Conservation (phyloP, 176 grass and related monocot species). For the Bromus sterilis region DNA sequence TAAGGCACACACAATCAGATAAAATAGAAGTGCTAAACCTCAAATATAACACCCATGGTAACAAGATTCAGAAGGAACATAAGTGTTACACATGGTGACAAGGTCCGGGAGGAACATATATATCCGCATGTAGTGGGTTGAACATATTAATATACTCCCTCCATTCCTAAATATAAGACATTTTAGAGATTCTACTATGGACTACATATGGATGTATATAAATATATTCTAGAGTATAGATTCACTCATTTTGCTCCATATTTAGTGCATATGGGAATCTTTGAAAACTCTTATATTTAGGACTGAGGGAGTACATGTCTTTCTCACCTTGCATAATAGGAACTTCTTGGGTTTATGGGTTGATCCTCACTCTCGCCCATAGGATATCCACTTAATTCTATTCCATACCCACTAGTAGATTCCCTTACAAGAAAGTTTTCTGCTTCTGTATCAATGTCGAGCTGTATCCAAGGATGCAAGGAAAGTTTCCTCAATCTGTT, state of each 20-base stretch:
- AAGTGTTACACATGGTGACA: neutral
- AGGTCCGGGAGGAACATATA: neutral
- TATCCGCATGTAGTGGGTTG: neutral
- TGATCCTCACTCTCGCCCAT: neutral
- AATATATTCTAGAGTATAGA: too few species aligned
- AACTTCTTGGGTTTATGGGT: slow-evolving; percentile 32
- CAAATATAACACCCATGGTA: too few species aligned
- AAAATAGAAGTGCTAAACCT: too few species aligned
- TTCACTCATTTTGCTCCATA: too few species aligned
- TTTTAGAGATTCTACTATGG: too few species aligned
- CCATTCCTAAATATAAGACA: too few species aligned
- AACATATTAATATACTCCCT: neutral
- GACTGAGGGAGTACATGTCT: too few species aligned
- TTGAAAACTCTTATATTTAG: too few species aligned
- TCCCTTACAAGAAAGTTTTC: neutral
- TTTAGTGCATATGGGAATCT: too few species aligned
- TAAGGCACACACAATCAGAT: neutral
- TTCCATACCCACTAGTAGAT: neutral
- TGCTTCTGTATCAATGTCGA: neutral
- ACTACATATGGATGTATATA: too few species aligned
- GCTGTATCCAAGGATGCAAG: slow-evolving; percentile 1
- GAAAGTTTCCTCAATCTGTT: slow-evolving; percentile 8
- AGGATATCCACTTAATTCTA: neutral
- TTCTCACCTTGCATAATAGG: slow-evolving; percentile 14
- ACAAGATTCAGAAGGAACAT: too few species aligned